Evolutionary conservation across 1,284 basidiomycete species (phyloP), one percentile per base, ranked within the genome.

Genomic region (Ustilago shanxiensis): DNA sequence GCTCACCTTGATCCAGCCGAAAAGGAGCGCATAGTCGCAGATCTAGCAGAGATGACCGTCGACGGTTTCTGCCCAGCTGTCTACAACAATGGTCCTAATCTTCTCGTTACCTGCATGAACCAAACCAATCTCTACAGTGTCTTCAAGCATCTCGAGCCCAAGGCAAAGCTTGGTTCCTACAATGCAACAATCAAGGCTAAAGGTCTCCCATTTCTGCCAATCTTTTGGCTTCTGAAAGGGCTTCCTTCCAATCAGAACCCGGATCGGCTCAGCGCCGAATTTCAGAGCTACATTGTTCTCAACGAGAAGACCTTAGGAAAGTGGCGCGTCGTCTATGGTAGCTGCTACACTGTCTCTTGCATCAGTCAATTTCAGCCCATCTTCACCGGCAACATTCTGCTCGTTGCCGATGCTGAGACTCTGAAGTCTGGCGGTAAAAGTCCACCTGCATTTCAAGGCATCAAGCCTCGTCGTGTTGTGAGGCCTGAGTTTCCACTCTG

Each of bases 381-480:
- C 31, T 54, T 50, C 11, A 55, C 33, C 3, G 52, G 60, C 33
- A 28, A 62, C 1, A 14, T 62, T 22, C 22, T 56, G 16, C 11
- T 62, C 26, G 53, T 62, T 2, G 50, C 53, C 10, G 60, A 62
- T 2, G 52, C 60, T 26, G 53, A 55, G n/a, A 62, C 53, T 0
- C 11, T 62, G 24, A 3, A 11, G 2, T 35, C 29, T 11, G 20
- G 18, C 4, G 28, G 22, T 18, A 37, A 39, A 16, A 37, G 18
- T 10, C 22, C 26, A 10, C 60, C 44, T 4, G 24, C 3, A 2
- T 62, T 62, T n/a, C 45, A 55, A 1, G 60, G 45, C 33, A 33
- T 13, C 31, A 29, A 22, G 8, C 60, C 60, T 29, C 22, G 20
- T 20, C 60, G 60, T 13, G 24, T 49, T 14, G 3, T 37, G 13